Base-by-base conservation (phyloP, 208 protist species). In the Trypanosoma conorhini region DNA sequence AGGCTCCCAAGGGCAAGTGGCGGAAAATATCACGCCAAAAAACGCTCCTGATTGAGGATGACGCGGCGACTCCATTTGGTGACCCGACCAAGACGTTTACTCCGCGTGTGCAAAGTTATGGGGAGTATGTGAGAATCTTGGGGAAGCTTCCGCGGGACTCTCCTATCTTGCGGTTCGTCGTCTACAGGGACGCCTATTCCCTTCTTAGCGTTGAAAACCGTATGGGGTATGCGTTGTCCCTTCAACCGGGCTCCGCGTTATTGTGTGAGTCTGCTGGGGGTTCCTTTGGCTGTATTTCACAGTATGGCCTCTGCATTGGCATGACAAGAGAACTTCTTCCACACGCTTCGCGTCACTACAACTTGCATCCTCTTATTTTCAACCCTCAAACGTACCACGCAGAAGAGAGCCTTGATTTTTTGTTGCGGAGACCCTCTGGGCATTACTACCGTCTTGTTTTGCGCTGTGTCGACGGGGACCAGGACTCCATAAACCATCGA, bases 331-430 rank as follows among this genome's bases (percentile, higher is more conserved):
- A 96, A 68, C 80, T 86, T 67, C 79, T 96, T 35, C 68, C 80
- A 22, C 89, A 96, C 70, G 87, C 68, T 8, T 89, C 87, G 2
- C 79, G 91, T 12, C 88, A 86, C 55, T 94, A 93, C 67, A 93
- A 92, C 66, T 46, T 93, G 0, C 88, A 91, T 70, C 81, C 91
- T 19, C 81, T 96, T 22, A 59, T 94, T 33, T 82, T 94, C 60
- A 83, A 94, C 48, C 86, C 90, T n/a, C 70, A 75, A 7, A 56
- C 67, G 30, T 88, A 92, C 70, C 59, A 80, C 62, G 9, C 31
- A 9, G 28, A 79, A 12, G 65, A 77, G 12, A 58, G 62, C 8
- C 55, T 89, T 21, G 17, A 24, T 1, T 35, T 7, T 21, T 52
- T 62, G 22, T 31, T 60, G 3, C 17, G 50, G 13, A 40, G 40